These are phyloP conservation scores for Naganishia randhawae DNA, from an alignment of 768 basidiomycete species.

Conservation along the genomic window DNA sequence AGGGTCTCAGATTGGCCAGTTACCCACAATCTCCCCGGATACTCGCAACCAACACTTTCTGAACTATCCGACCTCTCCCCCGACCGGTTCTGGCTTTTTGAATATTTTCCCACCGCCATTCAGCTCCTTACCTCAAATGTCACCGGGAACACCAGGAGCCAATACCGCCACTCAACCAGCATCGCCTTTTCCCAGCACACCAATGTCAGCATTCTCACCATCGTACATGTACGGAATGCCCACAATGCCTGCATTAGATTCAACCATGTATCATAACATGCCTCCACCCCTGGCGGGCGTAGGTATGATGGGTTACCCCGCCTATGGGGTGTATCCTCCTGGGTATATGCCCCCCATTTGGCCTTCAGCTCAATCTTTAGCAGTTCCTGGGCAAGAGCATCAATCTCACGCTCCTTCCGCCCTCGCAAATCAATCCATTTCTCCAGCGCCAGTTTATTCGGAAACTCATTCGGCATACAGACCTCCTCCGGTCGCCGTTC, in stretches of 20 bases:
- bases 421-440: too few species aligned
- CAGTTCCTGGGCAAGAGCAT: background rate
- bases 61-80: background rate
- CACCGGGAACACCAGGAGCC: background rate
- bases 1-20: background rate
- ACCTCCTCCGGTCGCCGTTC: slow-evolving; percentile 12
- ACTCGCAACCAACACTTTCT: background rate
- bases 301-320: slow-evolving; percentile 16
- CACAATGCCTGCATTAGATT: background rate
- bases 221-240: slow-evolving; percentile 11
- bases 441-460: background rate
- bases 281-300: background rate
- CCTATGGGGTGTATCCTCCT: background rate
- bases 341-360: slow-evolving; percentile 23
- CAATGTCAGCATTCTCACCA: slow-evolving; percentile 10
- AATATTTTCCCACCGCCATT: background rate
- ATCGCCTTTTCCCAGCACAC: slow-evolving; percentile 3
- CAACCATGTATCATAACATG: background rate
- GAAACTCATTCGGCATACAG: background rate
- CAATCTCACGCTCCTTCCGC: background rate
- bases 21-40: background rate
- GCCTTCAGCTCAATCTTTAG: background rate
- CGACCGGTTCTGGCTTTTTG: background rate
- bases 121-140: background rate
- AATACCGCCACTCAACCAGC: background rate